Evolutionary conservation across 345 rosid genomes (phyloP).

Genomic region (Corymbia maculata): DNA sequence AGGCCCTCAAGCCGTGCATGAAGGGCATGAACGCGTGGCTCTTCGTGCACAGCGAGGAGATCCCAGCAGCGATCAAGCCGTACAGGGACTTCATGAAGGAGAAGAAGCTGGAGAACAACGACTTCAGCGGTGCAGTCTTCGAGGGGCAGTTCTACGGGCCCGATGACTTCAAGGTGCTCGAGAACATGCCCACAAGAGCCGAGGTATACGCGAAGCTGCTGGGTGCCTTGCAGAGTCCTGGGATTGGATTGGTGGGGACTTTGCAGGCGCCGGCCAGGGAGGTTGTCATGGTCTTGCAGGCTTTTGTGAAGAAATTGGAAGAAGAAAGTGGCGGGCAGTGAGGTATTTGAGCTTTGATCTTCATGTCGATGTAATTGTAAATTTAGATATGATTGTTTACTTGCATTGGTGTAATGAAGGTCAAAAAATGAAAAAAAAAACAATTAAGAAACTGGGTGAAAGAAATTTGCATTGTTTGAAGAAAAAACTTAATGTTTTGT

Average conservation of each 20-base stretch:
- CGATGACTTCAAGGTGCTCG: conserved; percentile 55
- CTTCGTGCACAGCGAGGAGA: conserved; percentile 84
- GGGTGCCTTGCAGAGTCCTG: conserved; percentile 77
- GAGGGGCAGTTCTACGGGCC: conserved; percentile 91
- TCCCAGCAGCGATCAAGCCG: conserved; percentile 77
- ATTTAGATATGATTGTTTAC: neutral
- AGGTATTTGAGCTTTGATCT: neutral
- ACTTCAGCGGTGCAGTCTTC: conserved; percentile 81
- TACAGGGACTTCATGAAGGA: conserved; percentile 73
- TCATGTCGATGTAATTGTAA: neutral
- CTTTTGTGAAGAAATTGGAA: conserved; percentile 85
- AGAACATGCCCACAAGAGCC: conserved; percentile 76
- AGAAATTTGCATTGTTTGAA: neutral
- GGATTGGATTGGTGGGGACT: conserved; percentile 64
- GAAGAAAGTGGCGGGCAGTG: conserved; percentile 53
- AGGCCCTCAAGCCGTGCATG: conserved; percentile 85
- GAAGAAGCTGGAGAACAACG: conserved; percentile 59
- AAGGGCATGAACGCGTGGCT: conserved; percentile 96
- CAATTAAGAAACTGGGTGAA: neutral
- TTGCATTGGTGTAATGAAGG: neutral
- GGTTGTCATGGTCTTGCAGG: conserved; percentile 69
- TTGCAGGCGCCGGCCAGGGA: conserved; percentile 89
- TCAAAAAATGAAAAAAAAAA: neutral
- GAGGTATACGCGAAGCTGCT: conserved; percentile 82
- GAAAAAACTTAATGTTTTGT: neutral